Evolutionary conservation across 768 basidiomycete species (phyloP), one percentile per base, ranked within the genome.

Genomic region (Ephemerocybe angulata): DNA sequence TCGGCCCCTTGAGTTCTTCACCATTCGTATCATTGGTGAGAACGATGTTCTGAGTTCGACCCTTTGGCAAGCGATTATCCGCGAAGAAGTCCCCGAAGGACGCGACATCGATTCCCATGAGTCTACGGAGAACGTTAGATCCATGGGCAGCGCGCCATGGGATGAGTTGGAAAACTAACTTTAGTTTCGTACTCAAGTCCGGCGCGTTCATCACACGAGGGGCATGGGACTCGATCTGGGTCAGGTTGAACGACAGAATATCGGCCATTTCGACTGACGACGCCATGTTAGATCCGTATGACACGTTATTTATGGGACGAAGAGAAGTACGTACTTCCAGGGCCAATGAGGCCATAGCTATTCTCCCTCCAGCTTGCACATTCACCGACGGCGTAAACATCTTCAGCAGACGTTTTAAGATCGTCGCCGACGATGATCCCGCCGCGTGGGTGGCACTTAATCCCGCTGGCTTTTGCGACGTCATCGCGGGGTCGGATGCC

Each of bases 31-130:
- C 35, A 27, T 31, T 38, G 24, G 40, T 33, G 21, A 52, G 27
- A 24, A 51, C 46, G 17, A 50, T 57, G 53, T 48, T 59, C 59
- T 58, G 61, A 38, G 56, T 58, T 50, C 62, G 54, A 54, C 60
- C 46, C 54, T 52, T 33, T 53, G 61, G 59, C 28, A 52, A 48
- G 42, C 55, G 67, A 67, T 75, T 75, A 61, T 88, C 86, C 0
- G 83, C 82, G 56, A 88, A 87, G 66, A 76, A 88, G 65, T 89
- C 86, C 12, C 88, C 88, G 58, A 87, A 88, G 21, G 80, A 84
- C 17, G 86, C 86, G 8, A 87, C 85, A 37, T 74, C 65, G 21
- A 75, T 68, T 10, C 74, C 75, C 61, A 72, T 63, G 21, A 75
- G 65, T 50, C 67, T 70, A 48, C 27, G 17, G 22, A 29, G 4